phyloP scores from a whole-genome alignment of 768 basidiomycete genomes.

The Ephemerocybe angulata region DNA sequence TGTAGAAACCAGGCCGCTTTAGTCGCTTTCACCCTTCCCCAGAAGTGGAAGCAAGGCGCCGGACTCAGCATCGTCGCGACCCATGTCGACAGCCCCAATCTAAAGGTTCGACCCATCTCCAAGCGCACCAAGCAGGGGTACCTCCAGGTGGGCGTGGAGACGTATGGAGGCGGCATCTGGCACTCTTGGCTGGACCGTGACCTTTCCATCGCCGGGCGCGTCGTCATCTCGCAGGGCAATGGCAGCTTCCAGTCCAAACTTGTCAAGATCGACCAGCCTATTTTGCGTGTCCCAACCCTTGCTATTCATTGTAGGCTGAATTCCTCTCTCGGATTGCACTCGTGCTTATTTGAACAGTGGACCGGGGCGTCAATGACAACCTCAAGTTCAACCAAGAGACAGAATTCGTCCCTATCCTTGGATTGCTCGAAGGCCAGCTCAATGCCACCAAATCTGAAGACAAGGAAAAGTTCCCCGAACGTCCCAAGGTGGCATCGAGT shows the following conservation, averaged over 20 bases:
- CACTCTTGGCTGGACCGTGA: slow-evolving; percentile 94
- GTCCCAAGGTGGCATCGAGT: slow-evolving; percentile 35
- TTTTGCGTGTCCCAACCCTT: slow-evolving; percentile 87
- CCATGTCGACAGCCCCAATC: slow-evolving; percentile 90
- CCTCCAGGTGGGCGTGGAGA: slow-evolving; percentile 81
- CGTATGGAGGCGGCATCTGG: slow-evolving; percentile 89
- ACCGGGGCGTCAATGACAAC: slow-evolving; percentile 56
- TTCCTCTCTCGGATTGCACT: background rate
- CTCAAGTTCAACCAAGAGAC: slow-evolving; percentile 90
- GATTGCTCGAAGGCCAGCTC: slow-evolving; percentile 61
- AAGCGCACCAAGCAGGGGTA: slow-evolving; percentile 73
- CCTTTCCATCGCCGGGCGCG: slow-evolving; percentile 84
- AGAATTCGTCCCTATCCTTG: slow-evolving; percentile 86
- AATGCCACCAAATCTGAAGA: slow-evolving; percentile 37
- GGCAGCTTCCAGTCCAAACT: slow-evolving; percentile 70
- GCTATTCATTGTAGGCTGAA: slow-evolving; percentile 72
- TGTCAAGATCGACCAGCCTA: slow-evolving; percentile 76
- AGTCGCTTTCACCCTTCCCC: slow-evolving; percentile 72
- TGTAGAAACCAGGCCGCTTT: slow-evolving; percentile 72
- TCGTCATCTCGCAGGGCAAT: slow-evolving; percentile 57
- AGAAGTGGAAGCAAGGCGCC: slow-evolving; percentile 64
- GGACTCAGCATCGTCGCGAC: slow-evolving; percentile 87
- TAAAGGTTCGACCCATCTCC: slow-evolving; percentile 79
- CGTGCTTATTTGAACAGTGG: slow-evolving; percentile 45
- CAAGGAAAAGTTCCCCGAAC: slow-evolving; percentile 15